Evolutionary conservation across 805 yeast genomes (phyloP), one percentile per base, ranked within the genome.

Genomic region (Sugiyamaella floridensis): DNA sequence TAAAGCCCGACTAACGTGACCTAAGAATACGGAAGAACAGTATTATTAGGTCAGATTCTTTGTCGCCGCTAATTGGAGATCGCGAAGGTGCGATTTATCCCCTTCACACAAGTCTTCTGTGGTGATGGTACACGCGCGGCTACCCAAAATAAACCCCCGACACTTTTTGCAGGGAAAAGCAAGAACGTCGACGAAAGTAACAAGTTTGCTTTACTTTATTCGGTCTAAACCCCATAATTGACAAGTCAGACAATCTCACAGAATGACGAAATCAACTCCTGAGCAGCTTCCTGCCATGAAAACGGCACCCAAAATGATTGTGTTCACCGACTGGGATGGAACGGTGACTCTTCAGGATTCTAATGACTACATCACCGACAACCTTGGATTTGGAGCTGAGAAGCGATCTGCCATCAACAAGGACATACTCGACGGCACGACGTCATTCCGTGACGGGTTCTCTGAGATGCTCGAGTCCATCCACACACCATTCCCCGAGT

Each of bases 281-380:
- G 32, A 20, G 7, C 22, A 7, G 20, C 45, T 58, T 12, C 66
- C 69, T 16, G 70, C 70, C 2, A 55, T 67, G 47, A 52, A 53
- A 18, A 65, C 68, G 34, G 53, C 63, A 53, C 71, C 72, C 59
- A 77, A 79, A 57, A 92, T 95, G 46, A 89, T 93, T 63, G 85
- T 93, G 43, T 93, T 93, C 75, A 86, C 97, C 43, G 99, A 93
- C 69, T 93, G 95, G 81, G 99, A 93, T 67, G 99, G 99, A 28
- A 93, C 99, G 1, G 93, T 93, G 58, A 93, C 99, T 11, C 73
- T 86, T 55, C 95, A 92, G 65, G 99, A 93, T 68, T 86, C 96
- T 55, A 93, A 93, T 68, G 98, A 93, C 69, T 86, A 76, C 67
- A 73, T 93, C 57, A 90, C 97, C 8, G 98, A 93, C 67, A 80